phyloP scores from a whole-genome alignment of 1,139 yeast genomes.

The Kodamaea derodonti region DNA sequence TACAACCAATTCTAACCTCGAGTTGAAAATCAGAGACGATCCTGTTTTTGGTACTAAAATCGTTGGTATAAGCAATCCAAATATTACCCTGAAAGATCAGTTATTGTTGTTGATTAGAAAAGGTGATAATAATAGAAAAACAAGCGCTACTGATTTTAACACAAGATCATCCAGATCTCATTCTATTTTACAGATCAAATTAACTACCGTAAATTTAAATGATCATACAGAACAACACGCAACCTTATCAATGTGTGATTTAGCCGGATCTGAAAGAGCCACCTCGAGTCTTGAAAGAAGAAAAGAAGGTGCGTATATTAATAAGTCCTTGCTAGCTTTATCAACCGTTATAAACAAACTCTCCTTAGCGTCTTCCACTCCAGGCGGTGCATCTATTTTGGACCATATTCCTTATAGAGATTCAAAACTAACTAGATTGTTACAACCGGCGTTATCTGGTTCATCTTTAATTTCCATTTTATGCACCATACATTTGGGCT shows the following conservation, averaged over 20 bases:
- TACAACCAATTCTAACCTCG: conserved; percentile 25
- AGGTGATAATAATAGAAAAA: conserved; percentile 75
- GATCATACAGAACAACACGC: conserved; percentile 47
- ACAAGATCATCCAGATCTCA: conserved; percentile 86
- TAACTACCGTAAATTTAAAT: conserved; percentile 41
- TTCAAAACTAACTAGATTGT: conserved; percentile 78
- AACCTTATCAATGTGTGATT: conserved; percentile 82
- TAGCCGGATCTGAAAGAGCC: conserved; percentile 95
- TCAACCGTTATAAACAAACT: conserved; percentile 86
- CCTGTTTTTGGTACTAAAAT: conserved; percentile 69
- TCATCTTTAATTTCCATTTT: conserved; percentile 79
- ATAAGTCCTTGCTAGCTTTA: conserved; percentile 81
- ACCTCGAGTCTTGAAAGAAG: conserved; percentile 77
- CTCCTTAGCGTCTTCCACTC: conserved; percentile 35
- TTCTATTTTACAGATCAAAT: conserved; percentile 74
- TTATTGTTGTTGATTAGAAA: conserved; percentile 54
- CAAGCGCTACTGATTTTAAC: conserved; percentile 88
- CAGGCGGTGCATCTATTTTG: conserved; percentile 10
- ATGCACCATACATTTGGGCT: conserved; percentile 75
- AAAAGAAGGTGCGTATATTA: conserved; percentile 89
- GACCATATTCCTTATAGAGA: conserved; percentile 88
- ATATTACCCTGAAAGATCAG: conserved; percentile 55
- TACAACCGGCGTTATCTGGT: conserved; percentile 92
- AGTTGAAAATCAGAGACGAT: conserved; percentile 74
- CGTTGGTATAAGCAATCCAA: conserved; percentile 65